A percentile compares a stretch with the other conserved stretches of the same genome.
Evolutionary conservation across 257 asterid genomes (phyloP).

Genomic region (Lycium ferocissimum): DNA sequence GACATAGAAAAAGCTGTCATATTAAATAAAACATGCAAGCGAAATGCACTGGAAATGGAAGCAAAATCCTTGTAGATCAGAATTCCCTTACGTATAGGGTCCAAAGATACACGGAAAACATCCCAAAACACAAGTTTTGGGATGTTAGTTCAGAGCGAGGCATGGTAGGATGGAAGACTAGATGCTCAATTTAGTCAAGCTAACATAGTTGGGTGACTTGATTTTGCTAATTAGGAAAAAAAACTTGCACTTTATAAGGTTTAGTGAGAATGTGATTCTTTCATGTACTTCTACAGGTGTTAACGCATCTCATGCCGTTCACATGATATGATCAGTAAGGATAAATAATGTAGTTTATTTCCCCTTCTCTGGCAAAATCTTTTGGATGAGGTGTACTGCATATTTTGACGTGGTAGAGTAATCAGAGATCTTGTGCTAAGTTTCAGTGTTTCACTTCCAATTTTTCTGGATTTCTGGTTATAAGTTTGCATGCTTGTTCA

Average conservation of each 20-base stretch:
- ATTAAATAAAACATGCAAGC: slow-evolving; percentile 16
- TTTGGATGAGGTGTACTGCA: not conserved
- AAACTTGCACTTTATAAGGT: not conserved
- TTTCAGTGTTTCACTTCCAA: not conserved
- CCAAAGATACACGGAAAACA: not conserved
- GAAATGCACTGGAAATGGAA: not conserved
- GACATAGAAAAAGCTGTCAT: slow-evolving; percentile 15
- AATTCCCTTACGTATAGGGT: not conserved
- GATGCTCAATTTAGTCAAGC: slow-evolving; percentile 14
- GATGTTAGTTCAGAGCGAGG: not conserved
- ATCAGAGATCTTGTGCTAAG: not conserved
- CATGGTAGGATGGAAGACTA: slow-evolving; percentile 17
- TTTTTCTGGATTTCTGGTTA: not conserved
- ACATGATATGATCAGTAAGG: not conserved
- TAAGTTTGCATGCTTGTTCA: not conserved
- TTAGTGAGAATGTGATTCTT: not conserved
- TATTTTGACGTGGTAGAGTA: not conserved
- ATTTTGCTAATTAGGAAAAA: not conserved
- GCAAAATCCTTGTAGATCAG: slow-evolving; percentile 4
- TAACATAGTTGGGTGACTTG: not conserved
- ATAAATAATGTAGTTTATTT: not conserved
- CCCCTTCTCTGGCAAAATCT: not conserved
- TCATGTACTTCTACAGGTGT: not conserved
- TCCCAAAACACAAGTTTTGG: not conserved
- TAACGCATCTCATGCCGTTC: not conserved